These are phyloP conservation scores for Parmales sp. DNA, from an alignment of 108 stramenopile species.

Conservation along the genomic window DNA sequence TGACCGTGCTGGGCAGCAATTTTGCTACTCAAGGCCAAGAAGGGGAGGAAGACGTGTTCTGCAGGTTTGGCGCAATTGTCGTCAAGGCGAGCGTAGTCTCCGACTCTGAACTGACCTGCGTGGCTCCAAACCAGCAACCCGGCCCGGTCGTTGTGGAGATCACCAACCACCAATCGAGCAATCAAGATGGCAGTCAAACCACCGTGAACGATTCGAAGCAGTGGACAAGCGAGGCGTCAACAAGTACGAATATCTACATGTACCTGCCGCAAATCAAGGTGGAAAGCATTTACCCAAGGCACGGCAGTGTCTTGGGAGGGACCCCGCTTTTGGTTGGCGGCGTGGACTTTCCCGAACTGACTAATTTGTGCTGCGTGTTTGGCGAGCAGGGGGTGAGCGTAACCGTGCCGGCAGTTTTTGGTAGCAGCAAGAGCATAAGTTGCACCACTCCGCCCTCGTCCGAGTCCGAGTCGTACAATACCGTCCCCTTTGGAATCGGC, in stretches of 20 bases:
- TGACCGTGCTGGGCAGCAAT: constrained; percentile 1
- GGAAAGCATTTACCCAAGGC: neutral
- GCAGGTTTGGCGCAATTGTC: constrained; percentile 3
- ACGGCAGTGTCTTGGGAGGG: neutral
- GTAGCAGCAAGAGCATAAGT: neutral
- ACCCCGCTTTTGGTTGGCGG: neutral
- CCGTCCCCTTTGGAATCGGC: neutral
- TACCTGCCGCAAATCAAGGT: neutral
- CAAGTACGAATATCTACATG: neutral
- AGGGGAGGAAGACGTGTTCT: neutral
- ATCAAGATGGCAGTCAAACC: neutral
- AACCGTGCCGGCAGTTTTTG: neutral
- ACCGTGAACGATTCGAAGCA: neutral
- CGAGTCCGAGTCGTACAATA: neutral
- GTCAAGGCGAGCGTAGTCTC: neutral
- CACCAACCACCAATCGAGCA: neutral
- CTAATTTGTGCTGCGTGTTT: neutral
- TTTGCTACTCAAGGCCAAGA: neutral
- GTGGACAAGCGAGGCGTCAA: constrained; percentile 5
- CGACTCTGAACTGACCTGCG: neutral
- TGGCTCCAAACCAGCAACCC: neutral
- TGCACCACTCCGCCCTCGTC: neutral
- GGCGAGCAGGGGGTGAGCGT: neutral
- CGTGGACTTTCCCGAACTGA: neutral
- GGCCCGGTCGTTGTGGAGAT: neutral